phyloP scores from a whole-genome alignment of 2,329 filamentous ascomycete genomes.

The Ophiocordyceps camponoti-rufipedis region DNA sequence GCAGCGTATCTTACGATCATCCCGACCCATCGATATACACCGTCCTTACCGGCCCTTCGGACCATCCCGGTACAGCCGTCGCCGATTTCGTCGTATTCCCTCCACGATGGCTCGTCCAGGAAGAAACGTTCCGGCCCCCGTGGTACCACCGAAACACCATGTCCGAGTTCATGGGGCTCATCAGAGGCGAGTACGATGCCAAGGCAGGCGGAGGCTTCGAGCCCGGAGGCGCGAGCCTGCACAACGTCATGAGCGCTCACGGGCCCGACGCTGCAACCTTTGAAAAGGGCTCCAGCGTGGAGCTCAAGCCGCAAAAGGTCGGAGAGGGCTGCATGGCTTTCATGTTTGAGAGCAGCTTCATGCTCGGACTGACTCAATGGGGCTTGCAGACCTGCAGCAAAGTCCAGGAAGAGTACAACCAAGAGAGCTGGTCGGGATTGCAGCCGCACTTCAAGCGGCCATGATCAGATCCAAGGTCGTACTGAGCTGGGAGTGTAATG shows the following conservation, averaged over 20 bases:
- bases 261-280: slow-evolving; percentile 39
- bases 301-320: slow-evolving; percentile 37
- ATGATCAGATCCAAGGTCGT: not conserved
- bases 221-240: slow-evolving; percentile 39
- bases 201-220: slow-evolving; percentile 38
- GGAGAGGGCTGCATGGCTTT: slow-evolving; percentile 46
- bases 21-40: slow-evolving; percentile 67
- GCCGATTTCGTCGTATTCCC: slow-evolving; percentile 61
- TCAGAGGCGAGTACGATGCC: slow-evolving; percentile 41
- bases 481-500: not conserved
- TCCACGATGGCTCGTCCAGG: slow-evolving; percentile 50
- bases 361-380: slow-evolving; percentile 58
- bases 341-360: slow-evolving; percentile 52
- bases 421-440: slow-evolving; percentile 61
- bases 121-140: slow-evolving; percentile 54
- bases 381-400: slow-evolving; percentile 40
- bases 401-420: slow-evolving; percentile 28
- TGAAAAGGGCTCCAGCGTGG: slow-evolving; percentile 35
- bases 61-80: slow-evolving; percentile 42
- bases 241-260: slow-evolving; percentile 55
- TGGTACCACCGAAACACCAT: slow-evolving; percentile 58
- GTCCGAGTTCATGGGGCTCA: slow-evolving; percentile 46
- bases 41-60: slow-evolving; percentile 44
- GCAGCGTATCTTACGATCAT: slow-evolving; percentile 56
- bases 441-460: slow-evolving; percentile 31